phyloP scores from a whole-genome alignment of 129 eudicot species.

The Flaveria trinervia region DNA sequence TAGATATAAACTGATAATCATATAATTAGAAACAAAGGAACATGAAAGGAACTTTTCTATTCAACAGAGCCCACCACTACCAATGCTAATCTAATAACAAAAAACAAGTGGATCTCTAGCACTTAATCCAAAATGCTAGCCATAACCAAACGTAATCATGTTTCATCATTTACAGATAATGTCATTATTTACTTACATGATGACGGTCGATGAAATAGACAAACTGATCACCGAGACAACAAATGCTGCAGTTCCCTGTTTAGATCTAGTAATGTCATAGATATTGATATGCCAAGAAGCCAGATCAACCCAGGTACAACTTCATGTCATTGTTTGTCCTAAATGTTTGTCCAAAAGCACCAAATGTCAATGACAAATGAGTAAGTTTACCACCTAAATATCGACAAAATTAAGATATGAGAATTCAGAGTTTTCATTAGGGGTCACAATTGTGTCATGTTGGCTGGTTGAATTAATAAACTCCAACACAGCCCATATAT shows the following conservation, averaged over 20 bases:
- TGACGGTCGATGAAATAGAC: not conserved
- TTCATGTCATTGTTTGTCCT: constrained; percentile 40
- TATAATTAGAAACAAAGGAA: too few species aligned
- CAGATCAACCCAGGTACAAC: constrained; percentile 32
- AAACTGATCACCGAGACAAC: constrained; percentile 29
- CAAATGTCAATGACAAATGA: constrained; percentile 14
- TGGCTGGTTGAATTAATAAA: not conserved
- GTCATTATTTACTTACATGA: too few species aligned
- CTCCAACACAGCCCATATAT: not conserved
- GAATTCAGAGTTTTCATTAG: not conserved
- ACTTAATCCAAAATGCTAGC: too few species aligned
- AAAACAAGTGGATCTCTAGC: too few species aligned
- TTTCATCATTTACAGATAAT: too few species aligned
- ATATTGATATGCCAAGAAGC: constrained; percentile 29
- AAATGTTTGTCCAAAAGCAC: constrained; percentile 5
- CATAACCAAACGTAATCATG: too few species aligned
- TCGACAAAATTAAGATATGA: not conserved
- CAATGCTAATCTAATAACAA: too few species aligned
- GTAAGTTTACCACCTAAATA: not conserved
- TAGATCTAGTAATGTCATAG: constrained; percentile 18
- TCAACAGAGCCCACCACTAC: too few species aligned
- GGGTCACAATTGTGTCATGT: not conserved
- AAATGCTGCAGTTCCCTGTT: constrained; percentile 30
- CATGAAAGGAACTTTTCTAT: too few species aligned
- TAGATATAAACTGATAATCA: too few species aligned